Evolutionary conservation across 2,329 filamentous ascomycete species (phyloP).

Genomic region (Teratosphaeria gauchensis): DNA sequence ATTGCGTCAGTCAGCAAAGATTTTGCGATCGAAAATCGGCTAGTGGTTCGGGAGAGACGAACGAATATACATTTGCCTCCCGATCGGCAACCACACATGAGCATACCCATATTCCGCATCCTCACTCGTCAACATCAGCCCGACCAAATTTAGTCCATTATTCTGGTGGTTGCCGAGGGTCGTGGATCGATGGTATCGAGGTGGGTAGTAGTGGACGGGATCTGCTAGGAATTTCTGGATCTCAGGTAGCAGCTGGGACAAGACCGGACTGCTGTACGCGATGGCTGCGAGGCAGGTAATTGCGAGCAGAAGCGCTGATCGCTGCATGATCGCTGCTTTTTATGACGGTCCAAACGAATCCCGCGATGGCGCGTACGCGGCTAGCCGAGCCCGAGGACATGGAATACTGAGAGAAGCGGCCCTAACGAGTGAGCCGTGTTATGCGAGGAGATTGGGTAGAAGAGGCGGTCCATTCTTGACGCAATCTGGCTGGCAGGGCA

Average conservation of each 20-base stretch:
- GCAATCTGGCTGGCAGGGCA: background rate
- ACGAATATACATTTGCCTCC: slow-evolving; percentile 19
- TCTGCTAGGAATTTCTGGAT: background rate
- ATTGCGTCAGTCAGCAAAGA: background rate
- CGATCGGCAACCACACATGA: slow-evolving; percentile 25
- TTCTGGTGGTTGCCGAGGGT: background rate
- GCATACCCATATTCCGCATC: slow-evolving; percentile 7
- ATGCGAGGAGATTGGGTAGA: background rate
- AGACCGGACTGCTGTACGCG: background rate
- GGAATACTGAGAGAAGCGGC: background rate
- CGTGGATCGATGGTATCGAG: background rate
- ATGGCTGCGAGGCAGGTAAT: background rate
- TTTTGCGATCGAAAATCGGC: background rate
- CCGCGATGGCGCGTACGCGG: background rate
- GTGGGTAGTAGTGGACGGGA: background rate
- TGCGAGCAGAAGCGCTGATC: background rate
- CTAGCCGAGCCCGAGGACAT: background rate
- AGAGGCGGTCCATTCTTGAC: background rate
- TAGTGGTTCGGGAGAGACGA: slow-evolving; percentile 1
- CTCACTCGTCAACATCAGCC: slow-evolving; percentile 19
- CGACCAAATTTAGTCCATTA: slow-evolving; percentile 19
- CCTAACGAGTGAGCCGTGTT: background rate
- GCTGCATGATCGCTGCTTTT: background rate
- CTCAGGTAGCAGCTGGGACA: background rate
- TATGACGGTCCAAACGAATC: background rate